A percentile compares a stretch with the other conserved stretches of the same genome.
Conservation (phyloP, 73 alveolate species). For the Effrenium voratum region DNA sequence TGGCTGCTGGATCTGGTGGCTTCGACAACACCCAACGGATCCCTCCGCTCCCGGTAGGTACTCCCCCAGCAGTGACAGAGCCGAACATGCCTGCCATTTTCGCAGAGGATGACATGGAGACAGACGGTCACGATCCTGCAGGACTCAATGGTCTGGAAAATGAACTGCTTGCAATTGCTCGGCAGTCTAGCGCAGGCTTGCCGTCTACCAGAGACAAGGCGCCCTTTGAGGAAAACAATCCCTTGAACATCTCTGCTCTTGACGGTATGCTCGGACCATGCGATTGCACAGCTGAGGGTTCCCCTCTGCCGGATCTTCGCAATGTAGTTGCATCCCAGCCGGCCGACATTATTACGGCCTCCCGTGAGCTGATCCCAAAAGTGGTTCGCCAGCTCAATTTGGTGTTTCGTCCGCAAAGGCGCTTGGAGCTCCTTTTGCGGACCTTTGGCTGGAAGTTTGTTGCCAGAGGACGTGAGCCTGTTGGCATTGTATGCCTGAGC, state of each 20-base stretch:
- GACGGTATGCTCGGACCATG: not conserved
- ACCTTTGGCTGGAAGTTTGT: not conserved
- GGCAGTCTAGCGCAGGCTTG: not conserved
- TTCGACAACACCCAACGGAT: not conserved
- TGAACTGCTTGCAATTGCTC: not conserved
- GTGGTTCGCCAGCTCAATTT: conserved; percentile 1
- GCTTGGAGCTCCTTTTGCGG: not conserved
- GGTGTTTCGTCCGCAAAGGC: not conserved
- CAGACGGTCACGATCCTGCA: not conserved
- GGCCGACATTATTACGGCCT: not conserved
- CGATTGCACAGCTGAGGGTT: not conserved
- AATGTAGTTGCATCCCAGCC: not conserved
- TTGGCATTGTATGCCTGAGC: not conserved
- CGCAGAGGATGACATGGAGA: not conserved
- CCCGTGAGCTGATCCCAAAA: not conserved
- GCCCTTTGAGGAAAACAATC: not conserved
- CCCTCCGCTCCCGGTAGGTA: too few relatives aligned
- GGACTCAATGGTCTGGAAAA: not conserved
- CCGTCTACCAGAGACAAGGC: not conserved
- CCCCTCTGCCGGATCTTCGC: not conserved
- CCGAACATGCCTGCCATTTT: not conserved
- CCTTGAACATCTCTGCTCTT: not conserved
- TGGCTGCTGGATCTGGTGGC: not conserved
- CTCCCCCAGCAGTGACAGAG: not conserved
- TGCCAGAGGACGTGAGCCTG: not conserved